phyloP scores from a whole-genome alignment of 768 basidiomycete genomes.

The Hericium erinaceus region DNA sequence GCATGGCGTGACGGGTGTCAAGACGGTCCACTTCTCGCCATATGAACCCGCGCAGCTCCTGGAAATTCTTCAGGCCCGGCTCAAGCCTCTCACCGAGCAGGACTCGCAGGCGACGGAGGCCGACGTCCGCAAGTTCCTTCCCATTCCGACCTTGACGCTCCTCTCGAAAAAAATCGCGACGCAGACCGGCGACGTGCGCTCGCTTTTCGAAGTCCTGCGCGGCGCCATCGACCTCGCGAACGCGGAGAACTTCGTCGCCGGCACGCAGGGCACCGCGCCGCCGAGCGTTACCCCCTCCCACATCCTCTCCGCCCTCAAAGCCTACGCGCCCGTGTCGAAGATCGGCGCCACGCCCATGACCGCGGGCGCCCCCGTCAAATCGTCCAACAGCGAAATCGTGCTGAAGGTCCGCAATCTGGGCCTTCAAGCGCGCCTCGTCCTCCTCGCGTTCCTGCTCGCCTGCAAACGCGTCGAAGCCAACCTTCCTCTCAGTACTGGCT shows the following conservation, averaged over 20 bases:
- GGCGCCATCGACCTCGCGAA: constrained; percentile 65
- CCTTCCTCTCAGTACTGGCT: constrained; percentile 36
- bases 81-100: constrained; percentile 37
- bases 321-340: constrained; percentile 35
- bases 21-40: constrained; percentile 73
- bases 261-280: constrained; percentile 14
- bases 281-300: constrained; percentile 53
- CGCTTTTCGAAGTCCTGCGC: constrained; percentile 70
- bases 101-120: constrained; percentile 15
- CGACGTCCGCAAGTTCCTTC: constrained; percentile 45
- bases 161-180: constrained; percentile 76
- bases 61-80: constrained; percentile 55
- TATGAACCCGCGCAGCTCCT: constrained; percentile 68
- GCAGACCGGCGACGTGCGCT: constrained; percentile 75
- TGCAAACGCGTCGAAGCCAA: constrained; percentile 51
- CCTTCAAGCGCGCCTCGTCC: constrained; percentile 62
- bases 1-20: constrained; percentile 25
- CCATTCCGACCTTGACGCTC: constrained; percentile 52
- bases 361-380: constrained; percentile 10
- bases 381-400: constrained; percentile 48
- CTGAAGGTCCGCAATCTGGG: constrained; percentile 61
- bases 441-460: constrained; percentile 57
- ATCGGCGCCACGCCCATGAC: constrained; percentile 29
- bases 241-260: constrained; percentile 13
- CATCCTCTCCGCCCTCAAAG: constrained; percentile 67